A percentile compares a stretch with the other conserved stretches of the same genome.
Evolutionary conservation across 208 protist species (phyloP).

Genomic region (Trichomonas vaginalis): DNA sequence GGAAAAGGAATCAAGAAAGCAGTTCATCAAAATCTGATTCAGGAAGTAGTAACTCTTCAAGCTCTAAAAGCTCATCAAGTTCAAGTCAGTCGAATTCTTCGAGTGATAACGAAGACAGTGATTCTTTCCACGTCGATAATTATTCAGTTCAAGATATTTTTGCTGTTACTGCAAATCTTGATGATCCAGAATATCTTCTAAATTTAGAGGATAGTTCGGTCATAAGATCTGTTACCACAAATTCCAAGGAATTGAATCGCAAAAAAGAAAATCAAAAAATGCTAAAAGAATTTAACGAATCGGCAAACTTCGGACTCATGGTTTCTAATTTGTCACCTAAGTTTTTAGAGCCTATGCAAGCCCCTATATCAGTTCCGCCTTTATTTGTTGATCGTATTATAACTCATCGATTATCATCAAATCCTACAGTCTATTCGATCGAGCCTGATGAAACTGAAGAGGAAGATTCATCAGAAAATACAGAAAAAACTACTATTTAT

Average conservation of each 20-base stretch:
- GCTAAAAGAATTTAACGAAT: background rate
- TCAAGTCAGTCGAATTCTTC: too few relatives aligned
- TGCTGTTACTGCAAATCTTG: background rate
- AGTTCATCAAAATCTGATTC: too few relatives aligned
- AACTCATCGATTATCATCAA: background rate
- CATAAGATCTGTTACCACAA: background rate
- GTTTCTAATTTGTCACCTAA: background rate
- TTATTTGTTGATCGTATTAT: background rate
- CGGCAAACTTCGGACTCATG: background rate
- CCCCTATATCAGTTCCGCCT: background rate
- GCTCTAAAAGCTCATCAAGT: too few relatives aligned
- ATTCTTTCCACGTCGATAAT: too few relatives aligned
- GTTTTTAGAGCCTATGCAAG: background rate
- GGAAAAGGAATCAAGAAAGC: too few relatives aligned
- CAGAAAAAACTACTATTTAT: background rate
- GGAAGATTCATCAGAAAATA: background rate
- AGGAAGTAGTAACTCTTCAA: too few relatives aligned
- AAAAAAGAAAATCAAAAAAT: background rate
- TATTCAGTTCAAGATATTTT: background rate
- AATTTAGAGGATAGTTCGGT: background rate
- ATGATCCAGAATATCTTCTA: background rate
- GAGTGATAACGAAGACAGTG: too few relatives aligned
- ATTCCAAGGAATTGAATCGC: background rate
- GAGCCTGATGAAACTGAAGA: background rate
- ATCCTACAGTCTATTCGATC: background rate